Conservation (phyloP, 306 rosid genomes). For the Geum urbanum region DNA sequence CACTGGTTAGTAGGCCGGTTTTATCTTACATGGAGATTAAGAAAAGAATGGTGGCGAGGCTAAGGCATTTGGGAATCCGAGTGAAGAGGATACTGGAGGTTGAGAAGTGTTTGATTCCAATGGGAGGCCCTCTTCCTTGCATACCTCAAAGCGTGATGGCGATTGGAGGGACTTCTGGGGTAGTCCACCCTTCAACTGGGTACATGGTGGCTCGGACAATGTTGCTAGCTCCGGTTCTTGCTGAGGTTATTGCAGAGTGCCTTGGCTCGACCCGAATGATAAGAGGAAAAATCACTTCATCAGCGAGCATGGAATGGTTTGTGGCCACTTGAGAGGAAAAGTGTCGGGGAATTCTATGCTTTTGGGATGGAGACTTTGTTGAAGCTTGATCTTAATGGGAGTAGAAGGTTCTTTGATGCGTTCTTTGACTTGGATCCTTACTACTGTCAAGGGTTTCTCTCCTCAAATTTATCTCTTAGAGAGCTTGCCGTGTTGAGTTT, state of each 20-base stretch:
- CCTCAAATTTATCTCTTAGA: slow-evolving; percentile 55
- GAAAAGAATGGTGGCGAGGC: slow-evolving; percentile 77
- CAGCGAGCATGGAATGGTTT: slow-evolving; percentile 57
- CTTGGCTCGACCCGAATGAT: slow-evolving; percentile 82
- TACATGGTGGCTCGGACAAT: slow-evolving; percentile 72
- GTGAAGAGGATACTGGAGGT: slow-evolving; percentile 62
- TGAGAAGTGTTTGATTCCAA: slow-evolving; percentile 90
- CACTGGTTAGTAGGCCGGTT: slow-evolving; percentile 70
- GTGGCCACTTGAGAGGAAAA: slow-evolving; percentile 70
- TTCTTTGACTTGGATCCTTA: slow-evolving; percentile 69
- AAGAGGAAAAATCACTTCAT: slow-evolving; percentile 56
- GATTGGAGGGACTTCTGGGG: slow-evolving; percentile 69
- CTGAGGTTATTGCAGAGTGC: slow-evolving; percentile 55
- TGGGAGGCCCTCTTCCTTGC: slow-evolving; percentile 84
- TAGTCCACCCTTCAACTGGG: slow-evolving; percentile 87
- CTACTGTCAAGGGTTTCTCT: slow-evolving; percentile 81
- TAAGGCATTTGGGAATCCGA: slow-evolving; percentile 69
- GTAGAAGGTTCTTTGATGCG: slow-evolving; percentile 67
- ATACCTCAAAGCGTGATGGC: slow-evolving; percentile 70
- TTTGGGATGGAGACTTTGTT: slow-evolving; percentile 88
- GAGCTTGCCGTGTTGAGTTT: slow-evolving; percentile 53
- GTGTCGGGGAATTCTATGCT: slow-evolving; percentile 55
- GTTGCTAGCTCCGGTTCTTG: slow-evolving; percentile 51
- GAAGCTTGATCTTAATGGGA: slow-evolving; percentile 75
- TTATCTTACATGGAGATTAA: slow-evolving; percentile 57